Evolutionary conservation across 305 asterid genomes (phyloP).

Genomic region (Vinca major): DNA sequence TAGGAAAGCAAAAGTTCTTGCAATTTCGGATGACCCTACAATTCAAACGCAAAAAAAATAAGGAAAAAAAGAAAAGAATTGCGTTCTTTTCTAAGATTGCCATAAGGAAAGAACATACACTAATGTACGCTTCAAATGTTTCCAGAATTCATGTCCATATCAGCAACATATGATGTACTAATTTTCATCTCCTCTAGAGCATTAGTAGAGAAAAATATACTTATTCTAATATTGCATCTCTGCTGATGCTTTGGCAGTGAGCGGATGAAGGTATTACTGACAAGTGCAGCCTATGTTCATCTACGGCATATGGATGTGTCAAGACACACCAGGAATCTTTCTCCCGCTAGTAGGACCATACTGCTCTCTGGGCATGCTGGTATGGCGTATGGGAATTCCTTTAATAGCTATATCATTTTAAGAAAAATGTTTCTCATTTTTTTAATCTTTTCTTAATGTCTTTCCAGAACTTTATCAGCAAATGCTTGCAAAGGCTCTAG

Average conservation of each 20-base stretch:
- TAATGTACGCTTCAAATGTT: background rate
- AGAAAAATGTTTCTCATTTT: slow-evolving; percentile 3
- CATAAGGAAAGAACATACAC: background rate
- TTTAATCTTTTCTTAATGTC: background rate
- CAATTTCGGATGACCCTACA: background rate
- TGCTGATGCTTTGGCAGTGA: slow-evolving; percentile 49
- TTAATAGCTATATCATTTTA: background rate
- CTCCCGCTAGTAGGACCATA: slow-evolving; percentile 87
- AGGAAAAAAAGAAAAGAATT: too few species aligned
- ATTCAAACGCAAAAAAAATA: background rate
- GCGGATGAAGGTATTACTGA: slow-evolving; percentile 51
- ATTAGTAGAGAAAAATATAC: background rate
- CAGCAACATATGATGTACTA: background rate
- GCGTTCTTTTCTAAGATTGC: background rate
- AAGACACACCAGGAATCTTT: slow-evolving; percentile 72
- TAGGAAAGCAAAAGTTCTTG: background rate
- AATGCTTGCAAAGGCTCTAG: slow-evolving; percentile 73
- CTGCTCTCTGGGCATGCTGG: slow-evolving; percentile 90
- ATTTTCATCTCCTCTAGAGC: background rate
- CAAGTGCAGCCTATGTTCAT: slow-evolving; percentile 86
- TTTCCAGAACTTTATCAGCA: slow-evolving; percentile 64
- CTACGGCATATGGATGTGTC: slow-evolving; percentile 68
- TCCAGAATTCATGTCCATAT: background rate
- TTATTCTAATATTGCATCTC: background rate
- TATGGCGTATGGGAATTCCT: slow-evolving; percentile 17